These are phyloP conservation scores for Skeletonema tropicum DNA, from an alignment of 108 stramenopile species.

Conservation along the genomic window DNA sequence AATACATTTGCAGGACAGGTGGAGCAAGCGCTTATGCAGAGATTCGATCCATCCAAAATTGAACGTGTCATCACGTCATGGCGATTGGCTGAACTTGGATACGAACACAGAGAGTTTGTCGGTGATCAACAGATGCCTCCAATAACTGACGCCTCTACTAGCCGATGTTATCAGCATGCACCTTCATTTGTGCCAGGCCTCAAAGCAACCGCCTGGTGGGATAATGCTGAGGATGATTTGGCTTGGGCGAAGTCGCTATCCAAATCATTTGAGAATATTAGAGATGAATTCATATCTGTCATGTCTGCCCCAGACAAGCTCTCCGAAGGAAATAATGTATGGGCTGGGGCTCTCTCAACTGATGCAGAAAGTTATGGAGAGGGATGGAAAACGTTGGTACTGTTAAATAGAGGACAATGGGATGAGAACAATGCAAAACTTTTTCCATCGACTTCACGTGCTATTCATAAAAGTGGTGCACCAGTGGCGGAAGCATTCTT, in stretches of 20 bases:
- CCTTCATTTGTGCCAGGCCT: constrained; percentile 85
- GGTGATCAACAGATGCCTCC: constrained; percentile 51
- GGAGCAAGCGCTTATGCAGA: constrained; percentile 61
- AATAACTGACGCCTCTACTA: constrained; percentile 31
- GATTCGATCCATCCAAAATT: constrained; percentile 54
- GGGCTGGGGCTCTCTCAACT: constrained; percentile 82
- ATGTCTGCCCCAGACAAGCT: constrained; percentile 56
- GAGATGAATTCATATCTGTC: constrained; percentile 79
- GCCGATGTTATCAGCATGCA: constrained; percentile 69
- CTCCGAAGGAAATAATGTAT: constrained; percentile 81
- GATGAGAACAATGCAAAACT: constrained; percentile 75
- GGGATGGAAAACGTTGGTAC: constrained; percentile 91
- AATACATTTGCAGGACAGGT: constrained; percentile 77
- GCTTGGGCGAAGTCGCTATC: constrained; percentile 69
- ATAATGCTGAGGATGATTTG: constrained; percentile 44
- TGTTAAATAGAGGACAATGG: constrained; percentile 93
- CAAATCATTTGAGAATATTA: constrained; percentile 60
- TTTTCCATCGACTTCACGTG: constrained; percentile 81
- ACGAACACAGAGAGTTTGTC: constrained; percentile 77
- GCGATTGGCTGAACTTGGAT: constrained; percentile 70
- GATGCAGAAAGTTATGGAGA: constrained; percentile 80
- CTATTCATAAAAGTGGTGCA: constrained; percentile 68
- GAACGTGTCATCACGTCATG: constrained; percentile 72
- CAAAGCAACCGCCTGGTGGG: constrained; percentile 71
- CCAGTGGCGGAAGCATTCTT: constrained; percentile 92